phyloP scores from a whole-genome alignment of 192 early-diverging fungal genomes.

The Coemansia sp. region DNA sequence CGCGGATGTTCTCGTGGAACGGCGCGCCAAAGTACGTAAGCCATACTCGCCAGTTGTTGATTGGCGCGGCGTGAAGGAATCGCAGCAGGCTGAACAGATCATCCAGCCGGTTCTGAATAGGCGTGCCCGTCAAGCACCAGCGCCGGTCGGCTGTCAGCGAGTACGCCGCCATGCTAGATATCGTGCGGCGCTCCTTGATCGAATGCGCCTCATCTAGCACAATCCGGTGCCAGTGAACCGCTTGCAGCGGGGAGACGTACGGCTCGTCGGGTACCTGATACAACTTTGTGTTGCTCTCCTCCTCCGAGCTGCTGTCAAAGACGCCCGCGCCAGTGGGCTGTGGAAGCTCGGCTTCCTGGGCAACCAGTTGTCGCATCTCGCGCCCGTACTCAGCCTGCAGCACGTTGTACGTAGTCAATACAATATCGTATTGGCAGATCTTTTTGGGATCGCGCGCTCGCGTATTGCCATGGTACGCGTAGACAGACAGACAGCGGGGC shows the following conservation, averaged over 20 bases:
- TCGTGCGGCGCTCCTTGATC: conserved; percentile 81
- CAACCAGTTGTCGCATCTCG: conserved; percentile 35
- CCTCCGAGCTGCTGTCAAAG: conserved; percentile 41
- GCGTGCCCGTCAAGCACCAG: conserved; percentile 96
- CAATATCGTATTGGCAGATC: conserved; percentile 67
- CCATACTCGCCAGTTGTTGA: conserved; percentile 77
- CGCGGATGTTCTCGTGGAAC: conserved; percentile 64
- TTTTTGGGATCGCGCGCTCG: conserved; percentile 51
- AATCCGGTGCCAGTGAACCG: conserved; percentile 81
- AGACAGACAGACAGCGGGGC: conserved; percentile 44
- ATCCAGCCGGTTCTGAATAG: conserved; percentile 82
- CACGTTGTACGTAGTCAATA: conserved; percentile 75
- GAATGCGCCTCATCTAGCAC: conserved; percentile 96
- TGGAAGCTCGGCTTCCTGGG: not conserved
- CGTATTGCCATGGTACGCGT: conserved; percentile 66
- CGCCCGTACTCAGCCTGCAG: conserved; percentile 60
- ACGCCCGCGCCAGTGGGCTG: not conserved
- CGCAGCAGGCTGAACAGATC: conserved; percentile 86
- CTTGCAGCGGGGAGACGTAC: conserved; percentile 52
- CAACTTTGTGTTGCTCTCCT: conserved; percentile 32
- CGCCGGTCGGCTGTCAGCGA: conserved; percentile 67
- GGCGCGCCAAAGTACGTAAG: conserved; percentile 74
- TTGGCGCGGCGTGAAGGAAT: conserved; percentile 77
- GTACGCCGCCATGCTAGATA: conserved; percentile 74
- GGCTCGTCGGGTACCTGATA: conserved; percentile 40